Base-by-base conservation (phyloP, 805 yeast species). In the Hanseniaspora occidentalis region DNA sequence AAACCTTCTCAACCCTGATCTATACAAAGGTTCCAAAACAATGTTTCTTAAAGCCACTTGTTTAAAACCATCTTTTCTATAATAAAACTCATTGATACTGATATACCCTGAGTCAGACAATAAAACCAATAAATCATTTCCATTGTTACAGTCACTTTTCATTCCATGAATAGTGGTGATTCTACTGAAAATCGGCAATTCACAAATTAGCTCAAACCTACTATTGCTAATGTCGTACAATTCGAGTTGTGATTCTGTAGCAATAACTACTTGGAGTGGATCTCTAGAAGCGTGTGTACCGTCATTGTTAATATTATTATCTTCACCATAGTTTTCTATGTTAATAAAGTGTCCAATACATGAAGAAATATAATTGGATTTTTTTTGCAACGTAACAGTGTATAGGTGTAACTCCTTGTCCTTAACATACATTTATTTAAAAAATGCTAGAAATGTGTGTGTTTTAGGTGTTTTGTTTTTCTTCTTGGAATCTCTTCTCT, bases 61-160 rank as follows among this genome's bases (percentile, higher is more conserved):
- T n/a, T n/a, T n/a, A 17, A 44, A 37, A 25, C 43, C 37, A n/a
- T 25, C 37, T 3, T 20, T 19, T 3, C 41, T 35, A 9, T 24
- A 33, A 16, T 66, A 58, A 43, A 70, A 68, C 41, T 74, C 71
- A 9, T 77, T 57, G 1, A 83, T 53, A 0, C 75, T 62, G 17
- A 86, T 46, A 43, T 75, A 74, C 0, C 96, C 96, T 1, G 94
- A 71, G 52, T 88, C 96, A 0, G 92, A 75, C 0, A 89, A 72
- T 2, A 84, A 53, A 6, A 79, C 70, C n/a, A 88, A 45, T 21
- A 63, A 62, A 47, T 84, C 92, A 40, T 62, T 65, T 0, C 65
- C 54, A 0, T 74, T 53, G 0, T 81, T 84, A n/a, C n/a, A n/a
- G 0, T 73, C 65, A 9, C 70, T 54, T 17, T 74, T 68, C 41